Conservation (phyloP, 225 moss, liverwort and hornwort species). For the Marchantia paleacea region DNA sequence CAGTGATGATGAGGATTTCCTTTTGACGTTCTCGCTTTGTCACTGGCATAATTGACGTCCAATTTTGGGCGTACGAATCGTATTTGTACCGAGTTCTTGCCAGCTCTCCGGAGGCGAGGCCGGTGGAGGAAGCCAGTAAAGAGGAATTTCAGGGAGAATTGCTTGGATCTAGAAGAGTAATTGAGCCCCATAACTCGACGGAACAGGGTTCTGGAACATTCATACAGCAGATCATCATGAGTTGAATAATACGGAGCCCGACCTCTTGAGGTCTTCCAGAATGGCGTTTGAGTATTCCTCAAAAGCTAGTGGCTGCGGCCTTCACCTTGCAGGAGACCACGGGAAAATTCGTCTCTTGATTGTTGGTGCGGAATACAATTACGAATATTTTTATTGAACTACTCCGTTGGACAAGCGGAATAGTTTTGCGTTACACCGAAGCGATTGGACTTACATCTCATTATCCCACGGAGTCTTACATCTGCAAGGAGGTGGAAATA, state of each 20-base stretch:
- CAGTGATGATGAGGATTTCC: background rate
- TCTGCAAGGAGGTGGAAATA: background rate
- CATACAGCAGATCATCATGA: conserved; percentile 6
- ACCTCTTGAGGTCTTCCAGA: conserved; percentile 11
- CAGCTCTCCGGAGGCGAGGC: background rate
- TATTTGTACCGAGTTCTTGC: background rate
- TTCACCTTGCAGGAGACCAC: background rate
- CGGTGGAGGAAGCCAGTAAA: background rate
- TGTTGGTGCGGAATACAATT: background rate
- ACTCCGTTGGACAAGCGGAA: background rate
- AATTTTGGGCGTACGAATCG: background rate
- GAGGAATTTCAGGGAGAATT: background rate
- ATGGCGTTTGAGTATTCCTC: background rate
- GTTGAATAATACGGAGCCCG: conserved; percentile 2
- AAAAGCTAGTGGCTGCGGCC: background rate
- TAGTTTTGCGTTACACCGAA: background rate
- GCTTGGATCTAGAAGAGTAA: background rate
- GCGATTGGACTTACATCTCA: background rate
- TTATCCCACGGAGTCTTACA: background rate
- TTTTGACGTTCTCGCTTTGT: background rate
- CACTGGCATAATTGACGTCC: background rate
- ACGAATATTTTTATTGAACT: background rate
- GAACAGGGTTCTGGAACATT: background rate
- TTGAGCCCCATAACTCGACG: background rate
- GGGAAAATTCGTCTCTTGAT: background rate